Evolutionary conservation across 768 basidiomycete species (phyloP), one percentile per base, ranked within the genome.

Genomic region (Leccinum rimulosum): DNA sequence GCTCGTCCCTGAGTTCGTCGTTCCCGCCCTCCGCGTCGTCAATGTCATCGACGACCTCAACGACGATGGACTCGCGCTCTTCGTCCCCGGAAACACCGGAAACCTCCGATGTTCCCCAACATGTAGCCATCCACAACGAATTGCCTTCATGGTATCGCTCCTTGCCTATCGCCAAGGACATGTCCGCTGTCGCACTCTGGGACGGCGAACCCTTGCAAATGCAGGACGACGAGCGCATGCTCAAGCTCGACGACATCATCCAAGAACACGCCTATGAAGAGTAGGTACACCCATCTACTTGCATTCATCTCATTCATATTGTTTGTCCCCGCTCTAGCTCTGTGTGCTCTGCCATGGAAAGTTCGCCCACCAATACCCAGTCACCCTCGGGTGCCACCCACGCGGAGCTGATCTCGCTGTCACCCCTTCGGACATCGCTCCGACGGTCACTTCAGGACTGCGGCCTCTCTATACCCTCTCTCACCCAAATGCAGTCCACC

Each of bases 261-360:
- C 85, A 89, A 66, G 83, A 85, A 61, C 82, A 86, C 65, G 86
- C 84, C 33, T 91, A 88, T 70, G 87, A 89, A 62, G 88, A 90
- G 89, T 91, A 69, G 61, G 87, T 49, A 40, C 75, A 53, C 47
- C 40, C 56, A 45, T 58, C 55, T 57, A 30, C 8, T 38, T 17
- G 14, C 22, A 14, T 49, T 61, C 47, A 56, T 54, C 47, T 60
- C 56, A 40, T 22, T 15, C 36, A 6, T 25, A 52, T 2, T 48
- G 17, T 50, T 56, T 57, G 52, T 38, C 25, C 14, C 10, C 11
- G 5, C 43, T 19, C 5, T 45, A 71, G 65, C 57, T 67, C 64
- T 38, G 50, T 65, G 3, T 62, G 61, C 30, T 69, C 66, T 19
- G 55, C 61, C 33, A 50, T 63, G 43, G 70, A 74, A 50, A 63